Evolutionary conservation across 169 alveolate species (phyloP).

Genomic region (Cryptosporidium bovis): DNA sequence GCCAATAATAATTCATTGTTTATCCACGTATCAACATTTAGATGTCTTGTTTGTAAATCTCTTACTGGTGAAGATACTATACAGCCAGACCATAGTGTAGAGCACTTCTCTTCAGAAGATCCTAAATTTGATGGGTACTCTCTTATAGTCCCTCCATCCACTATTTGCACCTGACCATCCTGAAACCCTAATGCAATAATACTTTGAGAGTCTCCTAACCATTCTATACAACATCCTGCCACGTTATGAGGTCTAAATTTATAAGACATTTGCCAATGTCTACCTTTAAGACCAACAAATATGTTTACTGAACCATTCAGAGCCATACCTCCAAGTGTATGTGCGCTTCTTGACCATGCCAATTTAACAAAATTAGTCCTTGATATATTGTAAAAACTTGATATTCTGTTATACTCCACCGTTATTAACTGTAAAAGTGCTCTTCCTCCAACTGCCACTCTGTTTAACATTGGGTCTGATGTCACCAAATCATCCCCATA

Average conservation of each 20-base stretch:
- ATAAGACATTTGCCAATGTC: conserved; percentile 68
- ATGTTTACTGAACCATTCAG: conserved; percentile 46
- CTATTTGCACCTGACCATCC: conserved; percentile 26
- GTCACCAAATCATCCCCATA: not conserved
- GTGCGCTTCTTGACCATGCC: conserved; percentile 70
- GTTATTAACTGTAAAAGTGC: conserved; percentile 56
- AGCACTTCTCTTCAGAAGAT: conserved; percentile 40
- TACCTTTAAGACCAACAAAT: conserved; percentile 31
- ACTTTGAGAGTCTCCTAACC: conserved; percentile 62
- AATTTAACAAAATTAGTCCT: conserved; percentile 51
- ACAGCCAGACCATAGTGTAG: conserved; percentile 38
- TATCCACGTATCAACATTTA: conserved; percentile 35
- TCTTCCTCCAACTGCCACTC: conserved; percentile 64
- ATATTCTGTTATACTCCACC: conserved; percentile 23
- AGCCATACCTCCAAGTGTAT: conserved; percentile 50
- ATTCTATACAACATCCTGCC: conserved; percentile 58
- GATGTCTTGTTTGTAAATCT: conserved; percentile 57
- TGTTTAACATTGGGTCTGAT: conserved; percentile 31
- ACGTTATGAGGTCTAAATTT: conserved; percentile 45
- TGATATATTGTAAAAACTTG: conserved; percentile 54
- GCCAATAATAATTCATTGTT: conserved; percentile 49
- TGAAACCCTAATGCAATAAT: conserved; percentile 66
- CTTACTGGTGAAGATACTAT: conserved; percentile 42
- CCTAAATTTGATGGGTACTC: conserved; percentile 17
- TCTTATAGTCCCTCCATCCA: conserved; percentile 36